Percentiles rank a stretch among this genome's conserved stretches.
These are phyloP conservation scores for Licmophora abbreviata DNA, from an alignment of 108 stramenopile species.

Conservation along the genomic window DNA sequence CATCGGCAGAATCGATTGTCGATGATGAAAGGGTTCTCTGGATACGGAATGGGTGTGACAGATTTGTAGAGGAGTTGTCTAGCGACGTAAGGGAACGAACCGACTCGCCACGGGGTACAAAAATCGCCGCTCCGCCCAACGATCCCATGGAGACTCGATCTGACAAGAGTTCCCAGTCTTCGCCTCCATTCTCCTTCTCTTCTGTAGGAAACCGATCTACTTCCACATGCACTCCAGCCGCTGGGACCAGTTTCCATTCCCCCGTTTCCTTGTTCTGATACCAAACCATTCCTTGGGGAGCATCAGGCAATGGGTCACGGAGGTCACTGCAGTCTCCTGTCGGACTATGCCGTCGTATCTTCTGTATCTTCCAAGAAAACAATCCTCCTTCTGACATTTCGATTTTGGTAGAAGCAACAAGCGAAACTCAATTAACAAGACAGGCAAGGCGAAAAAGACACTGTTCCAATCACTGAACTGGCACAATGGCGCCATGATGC, in stretches of 20 bases:
- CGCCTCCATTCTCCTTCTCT: background rate
- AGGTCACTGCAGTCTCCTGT: no score
- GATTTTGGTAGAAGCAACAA: no score
- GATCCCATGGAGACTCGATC: background rate
- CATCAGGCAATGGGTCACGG: constrained; percentile 8
- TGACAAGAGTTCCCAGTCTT: background rate
- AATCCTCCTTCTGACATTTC: no score
- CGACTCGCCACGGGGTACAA: constrained; percentile 14
- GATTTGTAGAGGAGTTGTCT: constrained; percentile 20
- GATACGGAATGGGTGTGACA: constrained; percentile 29
- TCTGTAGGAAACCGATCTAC: background rate
- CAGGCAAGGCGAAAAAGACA: no score
- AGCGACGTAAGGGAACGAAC: constrained; percentile 26
- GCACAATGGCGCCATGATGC: no score
- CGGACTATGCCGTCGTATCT: no score
- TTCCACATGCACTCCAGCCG: background rate
- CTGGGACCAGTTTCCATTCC: constrained; percentile 14
- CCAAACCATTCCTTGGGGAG: constrained; percentile 14
- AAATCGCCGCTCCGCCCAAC: background rate
- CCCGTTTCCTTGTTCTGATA: constrained; percentile 3
- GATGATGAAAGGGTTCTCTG: constrained; percentile 35
- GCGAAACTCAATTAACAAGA: no score
- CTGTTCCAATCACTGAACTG: no score
- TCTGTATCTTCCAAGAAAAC: no score
- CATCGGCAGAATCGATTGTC: constrained; percentile 33